Evolutionary conservation across 108 stramenopile species (phyloP), one percentile per base, ranked within the genome.

Genomic region (Hondaea fermentalgiana): DNA sequence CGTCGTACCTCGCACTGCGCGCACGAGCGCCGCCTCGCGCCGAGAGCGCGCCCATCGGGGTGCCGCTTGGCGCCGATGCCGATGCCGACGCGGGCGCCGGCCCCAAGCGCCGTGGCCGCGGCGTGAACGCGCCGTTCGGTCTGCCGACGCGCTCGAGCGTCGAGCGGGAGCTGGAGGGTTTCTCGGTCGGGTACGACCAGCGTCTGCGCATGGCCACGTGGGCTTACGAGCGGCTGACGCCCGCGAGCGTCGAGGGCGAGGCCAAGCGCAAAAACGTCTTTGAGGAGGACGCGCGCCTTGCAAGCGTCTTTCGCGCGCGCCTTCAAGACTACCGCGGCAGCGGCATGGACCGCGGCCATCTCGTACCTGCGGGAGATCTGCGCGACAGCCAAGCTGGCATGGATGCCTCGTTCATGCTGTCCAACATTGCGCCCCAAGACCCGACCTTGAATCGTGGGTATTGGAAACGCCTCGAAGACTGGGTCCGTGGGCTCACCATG

Each of bases 301-400:
- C 49, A 17, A 23, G 14, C 16, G 6, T 12, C 10, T 83, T 53
- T 45, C 45, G 76, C 19, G 76, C 51, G 49, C 45, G 87, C 19
- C 16, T 28, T 25, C 23, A 21, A 55, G 44, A 89, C 72, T 72
- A 72, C 72, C 25, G 29, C 21, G 42, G 55, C 19, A 53, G n/a
- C 57, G 89, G 89, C 49, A 8, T 88, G 35, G 87, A 87, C 64
- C 58, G 89, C 5, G 89, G 89, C 42, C 89, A 90, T 59, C 83
- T 88, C 23, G 89, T 87, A 10, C 87, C 89, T 10, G 89, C 89
- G 45, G 87, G 59, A 42, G 64, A 90, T 60, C 87, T 87, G 44
- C 55, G 55, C 8, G 76, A 58, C 87, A 55, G 47, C n/a, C 83
- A 87, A 58, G 72, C 21, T 5, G 59, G 44, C 0, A 87, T 87